Base-by-base conservation (phyloP, 176 grass and related monocot genomes). In the Carex myosuroides region DNA sequence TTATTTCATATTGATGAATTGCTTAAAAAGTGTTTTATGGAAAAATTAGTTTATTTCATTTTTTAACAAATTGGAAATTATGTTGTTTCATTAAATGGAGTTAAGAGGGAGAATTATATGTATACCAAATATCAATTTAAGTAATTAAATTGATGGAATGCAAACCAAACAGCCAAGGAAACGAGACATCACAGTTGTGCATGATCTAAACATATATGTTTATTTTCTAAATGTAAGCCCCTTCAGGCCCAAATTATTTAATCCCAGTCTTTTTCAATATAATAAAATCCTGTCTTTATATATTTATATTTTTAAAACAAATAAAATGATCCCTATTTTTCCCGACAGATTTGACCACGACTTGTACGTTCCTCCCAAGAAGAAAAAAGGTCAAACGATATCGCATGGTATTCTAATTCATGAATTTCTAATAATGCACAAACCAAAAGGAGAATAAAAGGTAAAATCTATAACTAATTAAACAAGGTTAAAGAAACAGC, bases 401-500 rank as follows among this genome's bases (percentile, higher is more conserved):
- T 82, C 22, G 32, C 59, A 82, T 82, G 61, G n/a, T 32, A 67
- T 81, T 67, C n/a, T 12, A 60, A 30, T 12, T 59, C 53, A 62
- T 30, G 3, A 80, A 80, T 37, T 62, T 60, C 22, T 42, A 50
- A 81, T 44, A 42, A 46, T 60, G 41, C 32, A 81, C 37, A 44
- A 22, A 64, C 3, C 10, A 18, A 79, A 79, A 64, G 55, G 33
- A 54, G 21, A 83, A 52, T 21, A 55, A 83, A 65, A 53, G 13
- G 46, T 50, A 76, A 67, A 83, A 55, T 83, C 81, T 83, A 66
- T 83, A 66, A 69, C 81, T 83, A 83, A 83, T 83, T 66, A 62
- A 81, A 61, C 56, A 26, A 69, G 14, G 62, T 78, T 78, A 83
- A 67, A 68, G 12, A 54, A 83, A 55, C 42, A 83, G 81, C 81